Percentiles rank a stretch among this genome's conserved stretches.
These are phyloP conservation scores for Saksenaea vasiformis DNA, from an alignment of 371 early-diverging fungal genomes.

Conservation along the genomic window DNA sequence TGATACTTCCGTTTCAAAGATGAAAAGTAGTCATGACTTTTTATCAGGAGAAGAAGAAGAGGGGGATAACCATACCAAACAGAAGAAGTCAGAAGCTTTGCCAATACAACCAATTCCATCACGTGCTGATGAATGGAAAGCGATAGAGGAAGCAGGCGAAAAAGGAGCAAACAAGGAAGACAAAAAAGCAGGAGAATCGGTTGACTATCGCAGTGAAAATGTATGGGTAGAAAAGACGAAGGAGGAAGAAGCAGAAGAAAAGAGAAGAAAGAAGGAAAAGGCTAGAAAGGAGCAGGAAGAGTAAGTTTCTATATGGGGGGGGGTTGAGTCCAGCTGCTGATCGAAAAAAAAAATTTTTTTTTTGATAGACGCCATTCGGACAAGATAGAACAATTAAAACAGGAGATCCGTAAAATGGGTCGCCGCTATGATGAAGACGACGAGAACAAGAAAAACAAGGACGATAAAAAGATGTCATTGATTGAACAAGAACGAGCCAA, in stretches of 20 bases:
- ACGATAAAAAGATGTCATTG: conserved; percentile 49
- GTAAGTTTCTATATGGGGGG: conserved; percentile 4
- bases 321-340: not conserved
- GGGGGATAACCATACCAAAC: not conserved
- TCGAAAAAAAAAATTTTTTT: not conserved
- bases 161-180: not conserved
- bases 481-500: conserved; percentile 58
- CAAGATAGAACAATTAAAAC: conserved; percentile 53
- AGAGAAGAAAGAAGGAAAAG: conserved; percentile 11
- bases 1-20: conserved; percentile 22
- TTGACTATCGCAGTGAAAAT: not conserved
- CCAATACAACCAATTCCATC: not conserved
- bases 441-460: conserved; percentile 17
- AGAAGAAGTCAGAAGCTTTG: not conserved
- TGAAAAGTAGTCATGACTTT: conserved; percentile 81
- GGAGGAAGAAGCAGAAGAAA: conserved; percentile 17
- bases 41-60: conserved; percentile 32
- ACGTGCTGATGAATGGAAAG: not conserved
- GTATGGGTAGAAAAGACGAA: conserved; percentile 14
- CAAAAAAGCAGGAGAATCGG: not conserved
- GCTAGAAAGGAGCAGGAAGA: conserved; percentile 10
- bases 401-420: conserved; percentile 60
- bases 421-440: conserved; percentile 16
- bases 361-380: not conserved
- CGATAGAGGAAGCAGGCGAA: conserved; percentile 10